Conservation (phyloP, 306 rosid genomes). For the Glycyrrhiza uralensis region DNA sequence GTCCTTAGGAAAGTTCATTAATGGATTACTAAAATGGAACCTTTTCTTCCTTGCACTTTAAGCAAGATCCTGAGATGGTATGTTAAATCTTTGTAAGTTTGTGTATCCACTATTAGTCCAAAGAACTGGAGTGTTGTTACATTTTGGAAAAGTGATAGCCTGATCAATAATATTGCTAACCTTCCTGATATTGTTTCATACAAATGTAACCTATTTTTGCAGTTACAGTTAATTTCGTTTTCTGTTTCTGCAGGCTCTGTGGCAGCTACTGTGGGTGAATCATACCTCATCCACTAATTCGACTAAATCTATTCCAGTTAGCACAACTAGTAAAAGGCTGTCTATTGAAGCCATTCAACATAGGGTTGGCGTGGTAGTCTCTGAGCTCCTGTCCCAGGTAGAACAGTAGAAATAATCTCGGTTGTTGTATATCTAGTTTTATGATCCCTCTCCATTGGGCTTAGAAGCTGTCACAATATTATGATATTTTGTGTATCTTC, state of each 20-base stretch:
- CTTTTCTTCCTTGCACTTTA: not conserved
- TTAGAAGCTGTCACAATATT: conserved; percentile 2
- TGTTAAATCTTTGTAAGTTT: conserved; percentile 12
- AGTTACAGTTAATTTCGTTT: conserved; percentile 9
- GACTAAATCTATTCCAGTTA: conserved; percentile 36
- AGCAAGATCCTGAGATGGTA: conserved; percentile 1
- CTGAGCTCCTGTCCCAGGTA: conserved; percentile 97
- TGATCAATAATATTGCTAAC: not conserved
- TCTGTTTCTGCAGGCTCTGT: conserved; percentile 73
- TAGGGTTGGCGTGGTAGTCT: conserved; percentile 77
- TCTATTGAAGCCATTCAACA: conserved; percentile 72
- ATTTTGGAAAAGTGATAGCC: not conserved
- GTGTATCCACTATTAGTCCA: not conserved
- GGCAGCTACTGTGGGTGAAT: conserved; percentile 96
- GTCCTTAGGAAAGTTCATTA: conserved; percentile 5
- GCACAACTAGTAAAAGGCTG: conserved; percentile 51
- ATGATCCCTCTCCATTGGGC: conserved; percentile 6
- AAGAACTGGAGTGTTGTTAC: conserved; percentile 11
- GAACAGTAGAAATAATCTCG: conserved; percentile 37
- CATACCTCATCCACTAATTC: conserved; percentile 55
- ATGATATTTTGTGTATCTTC: conserved; percentile 15
- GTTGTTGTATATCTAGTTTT: conserved; percentile 14
- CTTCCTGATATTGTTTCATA: not conserved
- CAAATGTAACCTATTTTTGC: conserved; percentile 11
- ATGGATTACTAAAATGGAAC: not conserved